Evolutionary conservation across 441 rosid species (phyloP).

Genomic region (Populus hybrid): DNA sequence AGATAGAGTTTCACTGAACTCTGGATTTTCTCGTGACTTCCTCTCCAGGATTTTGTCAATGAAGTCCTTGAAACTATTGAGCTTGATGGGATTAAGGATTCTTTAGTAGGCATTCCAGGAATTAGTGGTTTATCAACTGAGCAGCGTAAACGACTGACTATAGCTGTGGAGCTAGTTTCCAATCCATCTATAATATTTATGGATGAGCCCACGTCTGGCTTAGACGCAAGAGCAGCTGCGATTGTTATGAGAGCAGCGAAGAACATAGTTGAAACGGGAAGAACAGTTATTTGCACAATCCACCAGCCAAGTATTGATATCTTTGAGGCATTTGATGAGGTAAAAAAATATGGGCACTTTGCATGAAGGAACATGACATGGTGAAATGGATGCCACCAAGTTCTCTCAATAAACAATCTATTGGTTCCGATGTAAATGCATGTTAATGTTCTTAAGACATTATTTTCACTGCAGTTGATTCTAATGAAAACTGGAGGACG

Average conservation of each 20-base stretch:
- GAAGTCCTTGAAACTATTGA: slow-evolving; percentile 11
- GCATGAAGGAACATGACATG: not conserved
- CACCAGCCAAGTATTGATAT: slow-evolving; percentile 18
- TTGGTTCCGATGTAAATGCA: not conserved
- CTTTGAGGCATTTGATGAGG: slow-evolving; percentile 14
- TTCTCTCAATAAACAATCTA: not conserved
- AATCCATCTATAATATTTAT: not conserved
- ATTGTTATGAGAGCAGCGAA: slow-evolving; percentile 12
- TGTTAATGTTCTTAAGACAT: not conserved
- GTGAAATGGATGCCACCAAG: not conserved
- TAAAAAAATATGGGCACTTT: not conserved
- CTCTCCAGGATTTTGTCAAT: not conserved
- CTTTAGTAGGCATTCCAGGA: slow-evolving; percentile 7
- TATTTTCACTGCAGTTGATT: slow-evolving; percentile 37
- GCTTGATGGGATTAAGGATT: slow-evolving; percentile 5
- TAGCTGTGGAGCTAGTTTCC: slow-evolving; percentile 17
- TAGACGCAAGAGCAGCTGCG: slow-evolving; percentile 14
- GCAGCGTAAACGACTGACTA: slow-evolving; percentile 14
- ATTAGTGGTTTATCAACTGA: slow-evolving; percentile 6
- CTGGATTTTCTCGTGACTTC: not conserved
- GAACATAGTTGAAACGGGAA: too few relatives aligned
- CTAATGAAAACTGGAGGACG: slow-evolving; percentile 66
- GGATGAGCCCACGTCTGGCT: slow-evolving; percentile 16
- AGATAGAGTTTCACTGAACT: not conserved
- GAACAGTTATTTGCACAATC: slow-evolving; percentile 13